Evolutionary conservation across 352 stramenopile genomes (phyloP), one percentile per base, ranked within the genome.

Genomic region (Phytophthora quininea): DNA sequence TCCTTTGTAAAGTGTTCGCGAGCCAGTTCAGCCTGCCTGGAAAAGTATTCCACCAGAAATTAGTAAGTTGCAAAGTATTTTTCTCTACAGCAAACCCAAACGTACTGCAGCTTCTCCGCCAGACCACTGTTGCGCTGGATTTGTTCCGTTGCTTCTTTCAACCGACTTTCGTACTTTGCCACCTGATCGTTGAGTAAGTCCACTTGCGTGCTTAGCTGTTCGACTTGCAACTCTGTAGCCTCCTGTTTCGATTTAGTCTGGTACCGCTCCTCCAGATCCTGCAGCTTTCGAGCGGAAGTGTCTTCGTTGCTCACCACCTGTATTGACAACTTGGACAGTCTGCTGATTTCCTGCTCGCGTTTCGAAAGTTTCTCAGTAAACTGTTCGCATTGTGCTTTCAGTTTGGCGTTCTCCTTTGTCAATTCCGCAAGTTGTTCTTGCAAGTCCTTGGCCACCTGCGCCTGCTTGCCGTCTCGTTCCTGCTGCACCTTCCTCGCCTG

Each of bases 181-280:
- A 93, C 85, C 50, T 95, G 86, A 48, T 84, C 84, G 58, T 92
- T 95, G 10, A 95, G 64, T 12, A 92, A 62, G 55, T 93, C 82
- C 11, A 95, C 79, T 58, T 93, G 88, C 0, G 69, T 76, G 30
- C 69, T 81, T 47, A 94, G 47, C 65, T 94, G 86, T 24, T 93
- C 83, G 7, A 93, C 78, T 47, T 89, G 84, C 15, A 95, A 45
- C 14, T 88, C 70, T 7, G 71, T 70, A 1, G 79, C 76, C 24
- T 92, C 74, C 50, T 88, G 69, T 19, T 62, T 57, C 8, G 69
- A 69, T 31, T 71, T 69, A 1, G 71, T 63, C 29, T 75, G 64
- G 49, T 79, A 73, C 1, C 55, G 64, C 43, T 81, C 64, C 42
- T 86, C 72, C 45, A 84, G 46, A 4, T 77, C 54, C 6, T 75